phyloP scores from a whole-genome alignment of 768 basidiomycete genomes.

The Lactifluus piperatus region DNA sequence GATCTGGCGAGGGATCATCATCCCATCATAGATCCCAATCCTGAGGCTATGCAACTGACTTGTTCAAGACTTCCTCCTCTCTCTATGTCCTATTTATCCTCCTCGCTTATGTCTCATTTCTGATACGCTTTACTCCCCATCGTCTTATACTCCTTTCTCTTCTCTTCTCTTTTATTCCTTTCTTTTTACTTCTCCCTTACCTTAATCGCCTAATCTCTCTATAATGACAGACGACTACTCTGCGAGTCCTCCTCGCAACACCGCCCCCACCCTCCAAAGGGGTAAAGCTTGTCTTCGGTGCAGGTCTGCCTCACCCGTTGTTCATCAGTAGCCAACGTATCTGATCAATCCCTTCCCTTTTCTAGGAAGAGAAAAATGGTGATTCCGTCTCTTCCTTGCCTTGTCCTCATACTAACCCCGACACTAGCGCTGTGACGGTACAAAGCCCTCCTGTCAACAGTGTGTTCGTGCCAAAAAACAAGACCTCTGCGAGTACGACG shows the following conservation, averaged over 20 bases:
- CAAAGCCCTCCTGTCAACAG: slow-evolving; percentile 71
- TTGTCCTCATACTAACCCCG: background rate
- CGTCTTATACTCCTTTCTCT: slow-evolving; percentile 8
- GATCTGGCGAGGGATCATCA: slow-evolving; percentile 6
- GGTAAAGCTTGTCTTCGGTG: slow-evolving; percentile 22
- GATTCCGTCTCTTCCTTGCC: background rate
- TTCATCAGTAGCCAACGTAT: background rate
- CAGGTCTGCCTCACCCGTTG: slow-evolving; percentile 13
- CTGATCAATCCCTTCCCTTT: background rate
- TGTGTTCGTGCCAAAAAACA: slow-evolving; percentile 70
- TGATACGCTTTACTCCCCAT: slow-evolving; percentile 11
- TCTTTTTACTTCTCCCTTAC: slow-evolving; percentile 14
- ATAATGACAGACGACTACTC: slow-evolving; percentile 20
- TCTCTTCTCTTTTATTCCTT: slow-evolving; percentile 3
- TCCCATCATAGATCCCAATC: background rate
- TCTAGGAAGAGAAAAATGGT: slow-evolving; percentile 22
- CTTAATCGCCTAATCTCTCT: slow-evolving; percentile 17
- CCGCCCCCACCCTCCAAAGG: slow-evolving; percentile 19
- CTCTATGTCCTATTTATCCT: slow-evolving; percentile 21
- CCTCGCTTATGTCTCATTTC: slow-evolving; percentile 16
- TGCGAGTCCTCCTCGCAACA: slow-evolving; percentile 12
- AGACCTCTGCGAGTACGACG: slow-evolving; percentile 72
- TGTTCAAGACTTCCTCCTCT: background rate
- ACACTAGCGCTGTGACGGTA: slow-evolving; percentile 64
- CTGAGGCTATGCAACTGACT: slow-evolving; percentile 13